These are phyloP conservation scores for Cladorrhinum sp. DNA, from an alignment of 2,329 filamentous ascomycete species.

Conservation along the genomic window DNA sequence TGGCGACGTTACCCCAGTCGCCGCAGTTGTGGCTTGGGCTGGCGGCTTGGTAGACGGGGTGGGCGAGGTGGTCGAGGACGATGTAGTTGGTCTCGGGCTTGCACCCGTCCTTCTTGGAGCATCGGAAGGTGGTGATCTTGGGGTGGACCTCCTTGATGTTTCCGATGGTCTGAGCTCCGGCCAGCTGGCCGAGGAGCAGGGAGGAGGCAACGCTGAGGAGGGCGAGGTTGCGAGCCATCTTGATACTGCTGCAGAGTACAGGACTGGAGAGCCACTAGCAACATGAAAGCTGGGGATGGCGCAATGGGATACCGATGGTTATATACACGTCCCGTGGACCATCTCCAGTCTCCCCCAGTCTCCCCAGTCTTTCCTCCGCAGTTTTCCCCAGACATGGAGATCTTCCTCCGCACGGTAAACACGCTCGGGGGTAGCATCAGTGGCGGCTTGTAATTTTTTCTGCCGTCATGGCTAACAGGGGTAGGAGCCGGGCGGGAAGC, in stretches of 20 bases:
- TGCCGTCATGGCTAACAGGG: neutral
- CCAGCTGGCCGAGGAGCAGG: conserved; percentile 13
- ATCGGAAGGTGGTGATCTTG: conserved; percentile 48
- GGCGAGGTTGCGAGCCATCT: conserved; percentile 14
- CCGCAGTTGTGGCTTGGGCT: conserved; percentile 16
- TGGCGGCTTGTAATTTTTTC: neutral
- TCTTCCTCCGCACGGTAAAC: neutral
- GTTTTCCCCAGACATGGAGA: neutral
- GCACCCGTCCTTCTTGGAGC: conserved; percentile 48
- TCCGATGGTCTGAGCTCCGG: conserved; percentile 18
- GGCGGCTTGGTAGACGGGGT: conserved; percentile 22
- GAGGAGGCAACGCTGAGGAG: conserved; percentile 10
- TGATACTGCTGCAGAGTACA: neutral
- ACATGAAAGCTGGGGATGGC: neutral
- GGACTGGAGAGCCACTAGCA: neutral
- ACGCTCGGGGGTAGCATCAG: neutral
- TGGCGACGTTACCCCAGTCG: conserved; percentile 21
- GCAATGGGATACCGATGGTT: neutral
- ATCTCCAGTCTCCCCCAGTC: neutral
- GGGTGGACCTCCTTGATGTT: conserved; percentile 42
- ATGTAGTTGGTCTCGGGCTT: conserved; percentile 45
- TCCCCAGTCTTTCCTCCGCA: neutral
- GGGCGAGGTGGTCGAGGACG: conserved; percentile 44
- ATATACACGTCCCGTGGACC: neutral
- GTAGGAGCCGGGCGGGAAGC: neutral